These are phyloP conservation scores for Cladorrhinum samala DNA, from an alignment of 495 filamentous ascomycete genomes.

Conservation along the genomic window DNA sequence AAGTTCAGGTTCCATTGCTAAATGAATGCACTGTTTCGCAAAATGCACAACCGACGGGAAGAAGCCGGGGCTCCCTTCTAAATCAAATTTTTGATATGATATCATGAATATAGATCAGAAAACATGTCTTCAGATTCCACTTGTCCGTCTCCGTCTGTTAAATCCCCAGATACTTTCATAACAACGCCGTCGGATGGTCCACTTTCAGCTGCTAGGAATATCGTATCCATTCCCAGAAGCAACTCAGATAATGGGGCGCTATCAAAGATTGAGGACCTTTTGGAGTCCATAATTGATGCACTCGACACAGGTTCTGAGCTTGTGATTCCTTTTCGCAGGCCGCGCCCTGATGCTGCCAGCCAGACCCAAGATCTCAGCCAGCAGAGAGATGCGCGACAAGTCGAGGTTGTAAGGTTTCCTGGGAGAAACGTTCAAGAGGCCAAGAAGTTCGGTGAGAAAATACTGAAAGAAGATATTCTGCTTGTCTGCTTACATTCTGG, in stretches of 20 bases:
- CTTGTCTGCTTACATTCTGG: neutral
- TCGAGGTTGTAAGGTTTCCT: conserved; percentile 30
- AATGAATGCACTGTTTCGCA: too few species aligned
- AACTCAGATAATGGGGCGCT: conserved; percentile 31
- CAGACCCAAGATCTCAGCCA: neutral
- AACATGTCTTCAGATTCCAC: too few species aligned
- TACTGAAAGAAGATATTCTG: neutral
- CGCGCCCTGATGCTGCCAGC: neutral
- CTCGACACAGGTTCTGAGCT: conserved; percentile 38
- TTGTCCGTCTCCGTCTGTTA: neutral
- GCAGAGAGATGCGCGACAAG: conserved; percentile 6
- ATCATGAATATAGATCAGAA: too few species aligned
- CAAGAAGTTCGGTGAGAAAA: conserved; percentile 35
- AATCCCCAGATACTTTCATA: neutral
- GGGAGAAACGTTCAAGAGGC: conserved; percentile 30
- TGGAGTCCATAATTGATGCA: conserved; percentile 46
- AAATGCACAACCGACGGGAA: too few species aligned
- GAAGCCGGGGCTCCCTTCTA: too few species aligned
- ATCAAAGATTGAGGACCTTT: conserved; percentile 45
- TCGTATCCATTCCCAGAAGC: conserved; percentile 7
- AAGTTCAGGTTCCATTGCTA: too few species aligned
- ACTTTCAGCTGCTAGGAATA: neutral
- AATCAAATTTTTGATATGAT: too few species aligned
- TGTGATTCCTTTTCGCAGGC: conserved; percentile 34
- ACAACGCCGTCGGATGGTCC: neutral